Evolutionary conservation across 2,329 filamentous ascomycete genomes (phyloP).

Genomic region (Penicillium brasilianum): DNA sequence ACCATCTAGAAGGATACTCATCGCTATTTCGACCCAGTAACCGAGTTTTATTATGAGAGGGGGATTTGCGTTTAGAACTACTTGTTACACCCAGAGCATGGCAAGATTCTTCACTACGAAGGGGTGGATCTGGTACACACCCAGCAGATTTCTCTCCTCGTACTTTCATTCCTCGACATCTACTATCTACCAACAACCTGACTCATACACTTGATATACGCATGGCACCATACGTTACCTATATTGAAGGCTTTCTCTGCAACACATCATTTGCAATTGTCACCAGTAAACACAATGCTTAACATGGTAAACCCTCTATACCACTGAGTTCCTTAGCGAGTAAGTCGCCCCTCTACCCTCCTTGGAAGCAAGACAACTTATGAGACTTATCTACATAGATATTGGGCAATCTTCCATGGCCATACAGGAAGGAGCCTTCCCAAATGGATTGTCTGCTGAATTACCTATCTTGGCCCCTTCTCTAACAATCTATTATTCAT

Average conservation of each 20-base stretch:
- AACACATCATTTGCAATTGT: neutral
- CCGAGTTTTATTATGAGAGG: constrained; percentile 9
- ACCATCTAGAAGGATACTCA: constrained; percentile 22
- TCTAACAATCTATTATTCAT: no score
- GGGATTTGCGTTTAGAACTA: constrained; percentile 15
- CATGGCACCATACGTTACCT: neutral
- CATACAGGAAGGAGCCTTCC: no score
- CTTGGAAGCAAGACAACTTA: no score
- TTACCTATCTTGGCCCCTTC: no score
- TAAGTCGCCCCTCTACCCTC: no score
- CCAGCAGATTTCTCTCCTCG: neutral
- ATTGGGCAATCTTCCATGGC: no score
- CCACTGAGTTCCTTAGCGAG: no score
- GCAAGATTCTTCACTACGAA: neutral
- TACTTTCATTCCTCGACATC: neutral
- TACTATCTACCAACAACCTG: neutral
- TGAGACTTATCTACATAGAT: no score
- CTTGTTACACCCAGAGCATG: neutral
- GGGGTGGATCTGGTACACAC: neutral
- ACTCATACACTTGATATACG: neutral
- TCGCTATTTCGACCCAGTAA: constrained; percentile 23
- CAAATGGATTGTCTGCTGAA: no score
- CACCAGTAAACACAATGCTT: neutral
- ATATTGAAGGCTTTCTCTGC: no score
- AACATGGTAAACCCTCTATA: no score